phyloP scores from a whole-genome alignment of 2,329 filamentous ascomycete genomes.

The Ophidiomyces ophidiicola region DNA sequence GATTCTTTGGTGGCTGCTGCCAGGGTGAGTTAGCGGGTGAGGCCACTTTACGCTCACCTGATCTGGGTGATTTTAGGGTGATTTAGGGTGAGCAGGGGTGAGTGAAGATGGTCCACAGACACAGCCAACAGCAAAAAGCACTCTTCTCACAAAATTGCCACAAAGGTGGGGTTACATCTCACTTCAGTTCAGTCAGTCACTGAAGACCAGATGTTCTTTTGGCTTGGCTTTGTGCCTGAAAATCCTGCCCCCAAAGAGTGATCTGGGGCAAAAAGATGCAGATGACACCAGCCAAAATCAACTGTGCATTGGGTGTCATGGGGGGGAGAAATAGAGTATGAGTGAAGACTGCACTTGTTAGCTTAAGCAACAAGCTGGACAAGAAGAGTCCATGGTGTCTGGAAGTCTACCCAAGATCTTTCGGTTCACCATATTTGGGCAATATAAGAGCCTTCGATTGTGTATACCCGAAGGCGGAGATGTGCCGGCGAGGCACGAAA shows the following conservation, averaged over 20 bases:
- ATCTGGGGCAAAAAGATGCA: no score
- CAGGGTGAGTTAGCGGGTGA: not conserved
- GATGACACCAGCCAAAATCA: no score
- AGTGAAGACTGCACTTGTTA: slow-evolving; percentile 30
- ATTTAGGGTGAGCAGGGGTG: slow-evolving; percentile 81
- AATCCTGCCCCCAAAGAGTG: no score
- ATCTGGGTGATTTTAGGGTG: slow-evolving; percentile 97
- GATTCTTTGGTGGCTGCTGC: not conserved
- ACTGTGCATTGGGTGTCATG: slow-evolving; percentile 58
- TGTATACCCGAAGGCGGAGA: slow-evolving; percentile 40
- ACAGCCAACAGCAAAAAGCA: not conserved
- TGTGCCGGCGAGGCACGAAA: slow-evolving; percentile 24
- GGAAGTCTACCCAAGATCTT: slow-evolving; percentile 34
- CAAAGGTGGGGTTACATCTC: not conserved
- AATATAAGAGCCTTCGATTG: slow-evolving; percentile 40
- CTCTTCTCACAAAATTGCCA: not conserved
- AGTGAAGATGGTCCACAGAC: not conserved
- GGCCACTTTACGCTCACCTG: not conserved
- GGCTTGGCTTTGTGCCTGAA: no score
- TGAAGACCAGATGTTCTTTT: not conserved
- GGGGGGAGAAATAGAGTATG: slow-evolving; percentile 39
- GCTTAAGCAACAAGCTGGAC: no score
- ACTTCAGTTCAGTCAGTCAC: not conserved
- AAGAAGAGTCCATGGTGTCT: no score
- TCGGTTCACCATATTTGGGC: slow-evolving; percentile 38